Conservation (phyloP, 345 rosid species). For the Acer campestre region DNA sequence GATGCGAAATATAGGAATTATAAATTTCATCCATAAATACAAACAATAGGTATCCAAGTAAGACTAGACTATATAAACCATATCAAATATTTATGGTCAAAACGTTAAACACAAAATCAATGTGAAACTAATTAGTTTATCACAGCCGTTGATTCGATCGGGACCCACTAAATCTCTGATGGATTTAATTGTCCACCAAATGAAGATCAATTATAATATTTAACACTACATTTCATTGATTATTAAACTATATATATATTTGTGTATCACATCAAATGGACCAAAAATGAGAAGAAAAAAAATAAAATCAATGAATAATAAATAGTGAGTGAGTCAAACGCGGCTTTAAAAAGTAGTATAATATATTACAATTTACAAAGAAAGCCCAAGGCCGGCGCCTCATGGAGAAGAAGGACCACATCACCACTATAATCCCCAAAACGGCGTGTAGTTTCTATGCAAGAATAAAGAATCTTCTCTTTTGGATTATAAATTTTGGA, state of each 20-base stretch:
- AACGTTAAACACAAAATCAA: too few relatives aligned
- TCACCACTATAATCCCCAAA: not conserved
- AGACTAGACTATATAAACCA: too few relatives aligned
- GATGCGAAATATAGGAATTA: too few relatives aligned
- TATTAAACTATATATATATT: not conserved
- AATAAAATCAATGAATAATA: not conserved
- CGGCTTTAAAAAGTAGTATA: not conserved
- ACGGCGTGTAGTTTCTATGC: not conserved
- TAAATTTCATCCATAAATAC: too few relatives aligned
- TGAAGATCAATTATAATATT: not conserved
- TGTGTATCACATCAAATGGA: not conserved
- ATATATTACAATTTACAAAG: not conserved
- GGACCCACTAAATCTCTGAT: constrained; percentile 34
- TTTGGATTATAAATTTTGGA: not conserved
- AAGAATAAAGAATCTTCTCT: not conserved
- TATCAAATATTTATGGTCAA: too few relatives aligned
- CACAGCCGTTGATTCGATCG: not conserved
- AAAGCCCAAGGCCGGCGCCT: constrained; percentile 18
- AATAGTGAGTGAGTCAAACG: not conserved
- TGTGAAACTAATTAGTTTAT: too few relatives aligned
- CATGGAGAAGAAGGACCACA: constrained; percentile 3
- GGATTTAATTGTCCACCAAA: constrained; percentile 7
- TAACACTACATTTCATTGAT: not conserved
- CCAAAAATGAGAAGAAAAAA: not conserved
- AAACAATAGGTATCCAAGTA: too few relatives aligned